Evolutionary conservation across 331 rosid species (phyloP), one percentile per base, ranked within the genome.

Genomic region (Spiraea crenata): DNA sequence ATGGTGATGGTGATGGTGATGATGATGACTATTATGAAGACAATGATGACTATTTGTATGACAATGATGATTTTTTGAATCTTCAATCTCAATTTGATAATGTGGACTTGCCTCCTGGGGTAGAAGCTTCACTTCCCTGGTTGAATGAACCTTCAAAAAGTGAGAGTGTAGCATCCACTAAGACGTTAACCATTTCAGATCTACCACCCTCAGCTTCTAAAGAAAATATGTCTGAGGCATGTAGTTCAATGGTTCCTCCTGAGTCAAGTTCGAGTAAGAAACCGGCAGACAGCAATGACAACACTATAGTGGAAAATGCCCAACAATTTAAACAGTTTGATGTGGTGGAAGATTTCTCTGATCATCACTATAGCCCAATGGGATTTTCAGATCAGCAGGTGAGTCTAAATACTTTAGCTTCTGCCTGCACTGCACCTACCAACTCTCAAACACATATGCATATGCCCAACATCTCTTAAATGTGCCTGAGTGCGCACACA

Each of bases 31-130:
- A 66, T 44, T 80, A 74, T 45, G 73, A 83, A 20, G 83, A 82
- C 34, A 34, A 82, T 66, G 85, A 86, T 19, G 79, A 79, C 0
- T 80, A 76, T 39, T 54, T 69, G 52, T 75, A 37, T 57, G 84
- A 79, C 65, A 86, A 35, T 16, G 45, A 88, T 59, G 74, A 80
- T 45, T 88, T 82, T 68, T 20, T 70, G 7, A 69, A 39, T 17
- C 72, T 90, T 85, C 88, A 82, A 80, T 79, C 83, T 59, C 90
- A 90, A 9, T 88, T 90, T 83, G 96, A 90, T 81, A 82, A 37
- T 63, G 96, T 81, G 84, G 84, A 90, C 82, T 84, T 88, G 68
- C 96, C 96, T 69, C 80, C 95, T 38, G 96, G 96, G 64, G 90
- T 88, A 65, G 96, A 90, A 80, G 92, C 85, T 41, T 13, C 90